Evolutionary conservation across 176 grass and related monocot species (phyloP).

Genomic region (Phragmites australis): DNA sequence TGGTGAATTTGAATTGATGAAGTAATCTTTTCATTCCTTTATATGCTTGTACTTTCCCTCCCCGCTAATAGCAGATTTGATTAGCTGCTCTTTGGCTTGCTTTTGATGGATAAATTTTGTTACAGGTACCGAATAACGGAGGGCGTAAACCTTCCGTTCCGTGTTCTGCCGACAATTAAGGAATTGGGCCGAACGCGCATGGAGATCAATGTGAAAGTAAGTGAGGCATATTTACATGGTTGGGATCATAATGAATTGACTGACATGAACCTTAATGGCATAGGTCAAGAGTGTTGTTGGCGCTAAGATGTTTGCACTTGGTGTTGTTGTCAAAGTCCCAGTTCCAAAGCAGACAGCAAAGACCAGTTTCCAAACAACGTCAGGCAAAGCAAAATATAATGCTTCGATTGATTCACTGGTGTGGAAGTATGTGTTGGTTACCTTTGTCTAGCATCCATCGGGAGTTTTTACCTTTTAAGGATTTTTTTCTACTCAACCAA

Average conservation of each 20-base stretch:
- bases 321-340: conserved; percentile 93
- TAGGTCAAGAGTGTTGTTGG: conserved; percentile 98
- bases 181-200: conserved; percentile 97
- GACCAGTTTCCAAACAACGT: conserved; percentile 96
- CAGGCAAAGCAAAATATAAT: conserved; percentile 99
- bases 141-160: conserved; percentile 96
- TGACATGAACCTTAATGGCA: conserved; percentile 31
- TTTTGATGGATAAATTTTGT: conserved; percentile 44
- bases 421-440: conserved; percentile 88
- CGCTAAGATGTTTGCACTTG: conserved; percentile 99
- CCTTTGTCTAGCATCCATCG: conserved; percentile 2
- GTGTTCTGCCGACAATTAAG: conserved; percentile 95
- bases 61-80: background rate
- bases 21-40: conserved; percentile 57
- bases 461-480: conserved; percentile 4
- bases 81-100: background rate
- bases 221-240: conserved; percentile 37
- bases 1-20: conserved; percentile 99
- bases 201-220: conserved; percentile 97
- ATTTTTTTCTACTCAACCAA: background rate
- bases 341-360: conserved; percentile 99
- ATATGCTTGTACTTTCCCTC: conserved; percentile 33
- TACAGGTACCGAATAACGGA: conserved; percentile 97
- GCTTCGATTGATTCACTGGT: conserved; percentile 96
- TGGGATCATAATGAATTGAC: conserved; percentile 1